Evolutionary conservation across 768 basidiomycete species (phyloP).

Genomic region (Hygrophoropsis aurantiaca): DNA sequence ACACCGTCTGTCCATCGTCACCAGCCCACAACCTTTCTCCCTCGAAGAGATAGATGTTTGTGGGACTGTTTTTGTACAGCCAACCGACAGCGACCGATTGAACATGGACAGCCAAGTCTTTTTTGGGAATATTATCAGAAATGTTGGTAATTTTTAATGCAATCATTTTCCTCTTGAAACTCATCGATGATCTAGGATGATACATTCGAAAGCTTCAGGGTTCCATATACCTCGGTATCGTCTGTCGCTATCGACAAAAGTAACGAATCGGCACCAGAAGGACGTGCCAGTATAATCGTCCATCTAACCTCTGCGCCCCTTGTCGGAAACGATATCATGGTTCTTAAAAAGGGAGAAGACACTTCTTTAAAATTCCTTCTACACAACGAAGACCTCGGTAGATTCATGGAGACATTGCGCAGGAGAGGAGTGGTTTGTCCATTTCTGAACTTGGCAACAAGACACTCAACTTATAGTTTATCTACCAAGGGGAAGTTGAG

Average conservation of each 20-base stretch:
- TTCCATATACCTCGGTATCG: constrained; percentile 38
- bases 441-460: not conserved
- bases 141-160: not conserved
- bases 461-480: not conserved
- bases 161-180: not conserved
- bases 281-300: constrained; percentile 27
- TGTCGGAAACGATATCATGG: constrained; percentile 31
- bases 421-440: constrained; percentile 46
- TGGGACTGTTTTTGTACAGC: constrained; percentile 30
- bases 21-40: constrained; percentile 62
- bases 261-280: constrained; percentile 16
- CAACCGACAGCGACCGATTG: constrained; percentile 43
- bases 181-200: constrained; percentile 37
- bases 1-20: not conserved
- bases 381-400: constrained; percentile 26
- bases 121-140: constrained; percentile 46
- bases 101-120: constrained; percentile 53
- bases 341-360: constrained; percentile 13
- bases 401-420: constrained; percentile 42
- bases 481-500: constrained; percentile 26
- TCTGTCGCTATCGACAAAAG: constrained; percentile 23
- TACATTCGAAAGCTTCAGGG: constrained; percentile 49
- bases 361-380: constrained; percentile 40
- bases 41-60: constrained; percentile 39
- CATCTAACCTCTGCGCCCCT: constrained; percentile 37